phyloP scores from a whole-genome alignment of 2,329 filamentous ascomycete genomes.

The Ophiostoma novo-ulmi region DNA sequence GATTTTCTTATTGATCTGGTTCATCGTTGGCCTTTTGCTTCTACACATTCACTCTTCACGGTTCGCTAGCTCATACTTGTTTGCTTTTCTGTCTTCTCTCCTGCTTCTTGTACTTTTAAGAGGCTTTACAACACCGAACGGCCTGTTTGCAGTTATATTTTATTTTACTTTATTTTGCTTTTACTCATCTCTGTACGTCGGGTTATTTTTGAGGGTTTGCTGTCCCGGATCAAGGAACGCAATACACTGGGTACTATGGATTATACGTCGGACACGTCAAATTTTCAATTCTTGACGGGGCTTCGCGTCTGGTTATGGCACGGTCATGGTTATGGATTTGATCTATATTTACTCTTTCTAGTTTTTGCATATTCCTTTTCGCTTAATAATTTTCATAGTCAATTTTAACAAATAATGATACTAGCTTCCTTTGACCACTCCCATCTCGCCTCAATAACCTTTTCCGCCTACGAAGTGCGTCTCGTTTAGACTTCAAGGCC shows the following conservation, averaged over 20 bases:
- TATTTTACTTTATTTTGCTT: background rate
- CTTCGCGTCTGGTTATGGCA: background rate
- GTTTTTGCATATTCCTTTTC: background rate
- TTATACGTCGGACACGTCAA: constrained; percentile 18
- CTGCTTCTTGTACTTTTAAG: constrained; percentile 8
- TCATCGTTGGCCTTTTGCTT: background rate
- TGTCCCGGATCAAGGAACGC: background rate
- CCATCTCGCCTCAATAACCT: no score
- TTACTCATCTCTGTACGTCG: background rate
- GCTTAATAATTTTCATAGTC: background rate
- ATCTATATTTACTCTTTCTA: background rate
- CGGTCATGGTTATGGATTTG: background rate
- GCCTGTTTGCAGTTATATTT: background rate
- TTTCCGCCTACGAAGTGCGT: background rate
- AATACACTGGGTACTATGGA: constrained; percentile 15
- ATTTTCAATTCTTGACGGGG: constrained; percentile 3
- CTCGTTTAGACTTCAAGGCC: background rate
- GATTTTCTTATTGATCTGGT: background rate
- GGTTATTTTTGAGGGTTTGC: background rate
- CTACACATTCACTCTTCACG: background rate
- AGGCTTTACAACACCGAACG: background rate
- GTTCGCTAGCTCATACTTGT: background rate
- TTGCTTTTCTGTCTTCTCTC: background rate
- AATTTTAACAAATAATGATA: background rate
- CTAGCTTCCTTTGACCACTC: background rate